Evolutionary conservation across 108 stramenopile genomes (phyloP).

Genomic region (Schizochytrium sp.): DNA sequence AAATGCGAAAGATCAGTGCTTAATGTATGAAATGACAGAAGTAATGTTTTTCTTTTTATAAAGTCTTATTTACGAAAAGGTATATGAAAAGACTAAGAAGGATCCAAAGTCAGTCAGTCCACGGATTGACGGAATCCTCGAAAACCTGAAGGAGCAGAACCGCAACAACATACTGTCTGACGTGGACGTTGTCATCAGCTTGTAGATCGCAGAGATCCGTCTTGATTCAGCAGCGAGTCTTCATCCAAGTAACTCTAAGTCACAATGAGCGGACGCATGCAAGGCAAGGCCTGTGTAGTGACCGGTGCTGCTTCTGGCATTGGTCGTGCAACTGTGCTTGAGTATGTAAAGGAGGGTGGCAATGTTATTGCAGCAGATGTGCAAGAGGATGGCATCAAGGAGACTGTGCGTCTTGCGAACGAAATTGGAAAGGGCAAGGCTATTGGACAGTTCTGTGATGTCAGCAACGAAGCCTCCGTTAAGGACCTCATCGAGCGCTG

Average conservation of each 20-base stretch:
- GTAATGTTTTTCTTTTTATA: too few relatives aligned
- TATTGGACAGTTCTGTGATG: slow-evolving; percentile 39
- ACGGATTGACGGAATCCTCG: too few relatives aligned
- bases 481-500: slow-evolving; percentile 60
- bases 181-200: too few relatives aligned
- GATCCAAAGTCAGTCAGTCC: too few relatives aligned
- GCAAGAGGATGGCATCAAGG: slow-evolving; percentile 56
- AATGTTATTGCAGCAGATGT: slow-evolving; percentile 40
- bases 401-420: slow-evolving; percentile 4
- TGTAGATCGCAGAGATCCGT: too few relatives aligned
- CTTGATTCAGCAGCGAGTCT: too few relatives aligned
- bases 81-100: too few relatives aligned
- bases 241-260: not conserved
- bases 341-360: slow-evolving; percentile 47
- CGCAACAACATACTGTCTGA: too few relatives aligned
- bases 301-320: slow-evolving; percentile 45
- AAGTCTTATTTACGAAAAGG: too few relatives aligned
- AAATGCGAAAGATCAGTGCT: too few relatives aligned
- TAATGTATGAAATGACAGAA: too few relatives aligned
- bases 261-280: slow-evolving; percentile 4
- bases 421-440: not conserved
- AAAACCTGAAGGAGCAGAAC: too few relatives aligned
- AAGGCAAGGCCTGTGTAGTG: slow-evolving; percentile 54
- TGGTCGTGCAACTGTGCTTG: slow-evolving; percentile 36
- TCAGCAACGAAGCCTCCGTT: slow-evolving; percentile 26